Conservation (phyloP, 2,329 filamentous ascomycete species). For the Alternaria burnsii region DNA sequence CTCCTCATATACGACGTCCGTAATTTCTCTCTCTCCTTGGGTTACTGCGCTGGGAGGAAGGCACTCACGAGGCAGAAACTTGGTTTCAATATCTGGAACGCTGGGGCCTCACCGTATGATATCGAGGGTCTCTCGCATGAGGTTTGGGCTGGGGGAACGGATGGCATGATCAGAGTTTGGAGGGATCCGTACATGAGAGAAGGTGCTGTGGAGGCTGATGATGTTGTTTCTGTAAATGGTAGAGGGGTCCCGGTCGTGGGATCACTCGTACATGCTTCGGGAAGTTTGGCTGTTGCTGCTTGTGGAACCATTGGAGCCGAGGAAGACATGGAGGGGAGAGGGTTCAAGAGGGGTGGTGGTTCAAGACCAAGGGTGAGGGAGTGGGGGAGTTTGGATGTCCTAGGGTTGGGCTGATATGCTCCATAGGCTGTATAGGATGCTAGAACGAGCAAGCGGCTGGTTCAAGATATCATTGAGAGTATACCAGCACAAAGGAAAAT, state of each 20-base stretch:
- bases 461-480: background rate
- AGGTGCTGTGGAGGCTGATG: constrained; percentile 50
- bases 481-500: background rate
- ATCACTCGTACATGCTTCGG: constrained; percentile 36
- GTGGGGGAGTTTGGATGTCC: constrained; percentile 37
- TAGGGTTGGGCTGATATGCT: constrained; percentile 24
- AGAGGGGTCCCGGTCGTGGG: constrained; percentile 30
- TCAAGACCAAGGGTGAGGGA: constrained; percentile 25
- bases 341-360: constrained; percentile 19
- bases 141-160: constrained; percentile 67
- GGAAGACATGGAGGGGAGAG: background rate
- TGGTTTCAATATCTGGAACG: constrained; percentile 60
- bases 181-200: constrained; percentile 40
- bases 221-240: constrained; percentile 29
- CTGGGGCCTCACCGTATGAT: constrained; percentile 31
- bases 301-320: constrained; percentile 24
- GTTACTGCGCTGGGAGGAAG: constrained; percentile 56
- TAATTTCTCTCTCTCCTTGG: constrained; percentile 60
- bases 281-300: constrained; percentile 34
- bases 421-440: background rate
- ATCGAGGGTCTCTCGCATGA: constrained; percentile 52
- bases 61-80: constrained; percentile 64
- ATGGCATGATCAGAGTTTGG: constrained; percentile 61
- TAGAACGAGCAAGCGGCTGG: background rate
- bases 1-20: constrained; percentile 68